Conservation (phyloP, 805 yeast genomes). For the Myxozyma geophila region DNA sequence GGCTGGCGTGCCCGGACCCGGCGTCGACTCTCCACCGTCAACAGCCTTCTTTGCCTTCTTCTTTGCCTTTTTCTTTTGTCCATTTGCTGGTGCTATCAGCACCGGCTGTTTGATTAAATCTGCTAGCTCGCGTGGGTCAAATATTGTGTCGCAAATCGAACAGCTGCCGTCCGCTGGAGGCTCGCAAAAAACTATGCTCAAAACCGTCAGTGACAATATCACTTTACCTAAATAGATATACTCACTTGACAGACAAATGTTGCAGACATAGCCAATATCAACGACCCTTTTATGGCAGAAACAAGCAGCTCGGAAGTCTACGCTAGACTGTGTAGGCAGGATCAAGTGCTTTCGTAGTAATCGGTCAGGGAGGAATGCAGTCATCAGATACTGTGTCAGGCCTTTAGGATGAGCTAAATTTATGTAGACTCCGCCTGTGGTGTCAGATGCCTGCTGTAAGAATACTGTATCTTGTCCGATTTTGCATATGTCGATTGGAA, state of each 20-base stretch:
- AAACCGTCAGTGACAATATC: slow-evolving; percentile 39
- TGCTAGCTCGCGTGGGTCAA: slow-evolving; percentile 65
- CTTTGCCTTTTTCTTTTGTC: slow-evolving; percentile 44
- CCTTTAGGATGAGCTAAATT: slow-evolving; percentile 71
- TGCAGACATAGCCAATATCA: slow-evolving; percentile 92
- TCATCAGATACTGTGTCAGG: slow-evolving; percentile 74
- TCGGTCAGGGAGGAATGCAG: slow-evolving; percentile 85
- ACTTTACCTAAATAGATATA: slow-evolving; percentile 19
- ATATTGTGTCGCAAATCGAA: slow-evolving; percentile 83
- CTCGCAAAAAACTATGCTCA: slow-evolving; percentile 50
- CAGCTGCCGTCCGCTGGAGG: slow-evolving; percentile 68
- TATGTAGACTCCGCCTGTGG: slow-evolving; percentile 88
- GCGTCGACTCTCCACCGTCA: background rate
- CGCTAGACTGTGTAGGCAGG: slow-evolving; percentile 79
- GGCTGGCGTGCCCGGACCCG: slow-evolving; percentile 4
- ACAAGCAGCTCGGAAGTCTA: slow-evolving; percentile 94
- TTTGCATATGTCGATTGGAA: slow-evolving; percentile 90
- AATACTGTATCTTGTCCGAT: slow-evolving; percentile 70
- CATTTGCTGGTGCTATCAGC: slow-evolving; percentile 49
- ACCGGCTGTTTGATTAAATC: slow-evolving; percentile 65
- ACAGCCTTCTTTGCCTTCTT: slow-evolving; percentile 12
- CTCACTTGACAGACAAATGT: slow-evolving; percentile 83
- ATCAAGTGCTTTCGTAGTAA: slow-evolving; percentile 74
- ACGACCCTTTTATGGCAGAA: slow-evolving; percentile 87
- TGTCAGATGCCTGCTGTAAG: slow-evolving; percentile 93